Percentiles rank a stretch among this genome's conserved stretches.
These are phyloP conservation scores for Nitzschia inconspicua DNA, from an alignment of 108 stramenopile genomes.

Conservation along the genomic window DNA sequence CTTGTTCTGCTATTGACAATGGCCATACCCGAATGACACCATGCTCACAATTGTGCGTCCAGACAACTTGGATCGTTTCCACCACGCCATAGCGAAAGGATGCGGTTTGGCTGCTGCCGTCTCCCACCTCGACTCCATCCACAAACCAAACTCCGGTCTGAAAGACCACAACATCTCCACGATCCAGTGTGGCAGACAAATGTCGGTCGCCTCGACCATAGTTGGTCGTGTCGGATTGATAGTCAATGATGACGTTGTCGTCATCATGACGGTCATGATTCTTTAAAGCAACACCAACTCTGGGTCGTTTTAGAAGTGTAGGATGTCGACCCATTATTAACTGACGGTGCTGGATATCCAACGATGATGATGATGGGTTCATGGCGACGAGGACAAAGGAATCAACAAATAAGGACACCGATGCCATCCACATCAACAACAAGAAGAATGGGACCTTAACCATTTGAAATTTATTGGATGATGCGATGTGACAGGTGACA, in stretches of 20 bases:
- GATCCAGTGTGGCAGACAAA: conserved; percentile 50
- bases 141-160: conserved; percentile 69
- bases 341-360: too few species aligned
- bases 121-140: conserved; percentile 65
- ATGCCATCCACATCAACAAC: too few species aligned
- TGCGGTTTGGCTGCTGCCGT: conserved; percentile 22
- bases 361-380: too few species aligned
- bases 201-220: conserved; percentile 66
- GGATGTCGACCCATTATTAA: too few species aligned
- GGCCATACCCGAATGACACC: conserved; percentile 51
- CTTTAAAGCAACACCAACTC: too few species aligned
- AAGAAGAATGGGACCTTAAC: too few species aligned
- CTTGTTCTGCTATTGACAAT: neutral
- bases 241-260: conserved; percentile 27
- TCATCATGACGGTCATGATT: too few species aligned
- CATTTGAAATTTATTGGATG: too few species aligned
- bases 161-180: conserved; percentile 64
- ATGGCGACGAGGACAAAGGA: too few species aligned
- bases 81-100: conserved; percentile 30
- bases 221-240: conserved; percentile 43
- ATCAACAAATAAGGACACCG: too few species aligned
- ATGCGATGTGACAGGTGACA: too few species aligned
- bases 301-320: too few species aligned
- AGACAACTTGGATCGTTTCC: conserved; percentile 64
- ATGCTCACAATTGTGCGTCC: conserved; percentile 85